phyloP scores from a whole-genome alignment of 1,284 basidiomycete genomes.

The Puccinia novopanici region DNA sequence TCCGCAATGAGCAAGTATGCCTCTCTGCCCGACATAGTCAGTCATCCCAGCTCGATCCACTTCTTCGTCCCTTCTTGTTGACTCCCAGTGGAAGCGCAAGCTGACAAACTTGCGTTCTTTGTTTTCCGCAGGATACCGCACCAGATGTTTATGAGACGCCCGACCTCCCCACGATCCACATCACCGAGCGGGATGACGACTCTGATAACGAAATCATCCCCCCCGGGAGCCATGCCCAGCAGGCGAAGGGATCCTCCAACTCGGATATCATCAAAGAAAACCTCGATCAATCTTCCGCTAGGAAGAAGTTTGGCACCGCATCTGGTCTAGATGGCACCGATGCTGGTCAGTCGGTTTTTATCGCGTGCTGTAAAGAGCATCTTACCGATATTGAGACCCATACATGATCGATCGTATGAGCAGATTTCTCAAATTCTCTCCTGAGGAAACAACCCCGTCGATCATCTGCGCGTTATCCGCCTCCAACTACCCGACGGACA shows the following conservation, averaged over 20 bases:
- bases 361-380: too few relatives aligned
- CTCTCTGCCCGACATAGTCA: slow-evolving; percentile 83
- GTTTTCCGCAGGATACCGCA: slow-evolving; percentile 71
- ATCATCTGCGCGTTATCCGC: slow-evolving; percentile 42
- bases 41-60: slow-evolving; percentile 55
- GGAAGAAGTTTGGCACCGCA: slow-evolving; percentile 36
- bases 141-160: slow-evolving; percentile 90
- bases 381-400: too few relatives aligned
- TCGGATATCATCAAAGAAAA: slow-evolving; percentile 37
- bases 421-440: slow-evolving; percentile 49
- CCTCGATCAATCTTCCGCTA: slow-evolving; percentile 30
- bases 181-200: slow-evolving; percentile 45
- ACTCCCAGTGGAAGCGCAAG: too few relatives aligned
- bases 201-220: slow-evolving; percentile 32
- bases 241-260: neutral
- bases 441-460: slow-evolving; percentile 26
- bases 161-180: slow-evolving; percentile 67
- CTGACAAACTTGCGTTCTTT: neutral
- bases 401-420: too few relatives aligned
- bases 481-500: slow-evolving; percentile 12
- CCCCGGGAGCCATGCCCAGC: neutral
- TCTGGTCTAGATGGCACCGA: slow-evolving; percentile 31
- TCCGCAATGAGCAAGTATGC: slow-evolving; percentile 69
- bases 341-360: slow-evolving; percentile 40
- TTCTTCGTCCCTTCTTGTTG: too few relatives aligned